Evolutionary conservation across 2,329 filamentous ascomycete species (phyloP), one percentile per base, ranked within the genome.

Genomic region (Fusarium coicis): DNA sequence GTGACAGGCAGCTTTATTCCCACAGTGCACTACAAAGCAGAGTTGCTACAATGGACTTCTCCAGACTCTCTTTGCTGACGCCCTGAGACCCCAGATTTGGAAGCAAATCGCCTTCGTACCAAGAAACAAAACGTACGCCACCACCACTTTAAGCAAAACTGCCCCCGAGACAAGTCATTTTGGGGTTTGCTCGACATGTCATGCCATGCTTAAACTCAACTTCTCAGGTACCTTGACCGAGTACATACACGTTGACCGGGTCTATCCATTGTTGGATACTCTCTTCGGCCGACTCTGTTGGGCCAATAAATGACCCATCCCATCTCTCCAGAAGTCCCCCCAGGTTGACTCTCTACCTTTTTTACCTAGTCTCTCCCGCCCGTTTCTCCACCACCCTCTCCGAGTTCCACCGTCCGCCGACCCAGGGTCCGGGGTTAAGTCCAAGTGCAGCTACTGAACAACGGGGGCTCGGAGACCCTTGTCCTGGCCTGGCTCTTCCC

Each of bases 321-420:
- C 69, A 67, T 76, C 66, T 68, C 67, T 73, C 66, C 72, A 75
- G 75, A 76, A 75, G 76, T 76, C 76, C 74, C 74, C 63, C 69
- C 65, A 71, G 65, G 59, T 65, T 49, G 68, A 50, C 54, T 57
- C 42, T 63, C 54, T 49, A 72, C 63, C 64, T 65, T 67, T 59
- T 32, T 65, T 66, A 66, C 49, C 53, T 52, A 66, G 63, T 64
- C 70, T 59, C 66, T 63, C 67, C 70, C 65, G 63, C 66, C 47
- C 54, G 46, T 28, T 66, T 74, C 76, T 69, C 76, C 76, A 76
- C 76, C 76, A 76, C 76, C 73, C 74, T 75, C 65, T 65, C 66
- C 58, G 66, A 69, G 66, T 58, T 65, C 74, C 74, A 75, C 74
- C 74, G 65, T 66, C 58, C 53, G 43, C 59, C 64, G 54, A 57